Conservation (phyloP, 2,329 filamentous ascomycete species). For the Biscogniauxia sp. region DNA sequence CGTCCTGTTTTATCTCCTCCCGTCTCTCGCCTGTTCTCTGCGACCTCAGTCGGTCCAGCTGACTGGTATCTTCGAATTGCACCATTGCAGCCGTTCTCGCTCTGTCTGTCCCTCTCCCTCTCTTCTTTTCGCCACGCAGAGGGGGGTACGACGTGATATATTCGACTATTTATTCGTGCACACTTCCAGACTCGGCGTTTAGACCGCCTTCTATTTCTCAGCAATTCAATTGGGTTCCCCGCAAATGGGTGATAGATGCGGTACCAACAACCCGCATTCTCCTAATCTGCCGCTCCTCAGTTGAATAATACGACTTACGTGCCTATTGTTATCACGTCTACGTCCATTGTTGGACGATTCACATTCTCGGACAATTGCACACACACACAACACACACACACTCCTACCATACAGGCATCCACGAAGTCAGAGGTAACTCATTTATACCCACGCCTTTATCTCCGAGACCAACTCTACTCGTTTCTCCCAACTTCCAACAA, state of each 20-base stretch:
- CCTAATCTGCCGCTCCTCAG: constrained; percentile 9
- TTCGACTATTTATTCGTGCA: background rate
- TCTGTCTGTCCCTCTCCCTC: constrained; percentile 2
- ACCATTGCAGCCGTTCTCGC: background rate
- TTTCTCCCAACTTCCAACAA: constrained; percentile 22
- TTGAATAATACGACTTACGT: constrained; percentile 11
- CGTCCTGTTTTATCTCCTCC: constrained; percentile 6
- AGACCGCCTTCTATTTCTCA: constrained; percentile 3
- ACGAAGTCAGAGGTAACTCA: constrained; percentile 12
- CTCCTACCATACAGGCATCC: background rate
- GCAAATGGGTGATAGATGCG: constrained; percentile 6
- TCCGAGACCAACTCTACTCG: constrained; percentile 23
- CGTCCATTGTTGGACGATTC: constrained; percentile 18
- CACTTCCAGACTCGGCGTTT: constrained; percentile 10
- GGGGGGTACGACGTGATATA: background rate
- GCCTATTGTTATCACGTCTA: constrained; percentile 14
- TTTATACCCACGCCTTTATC: constrained; percentile 12
- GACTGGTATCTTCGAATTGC: constrained; percentile 5
- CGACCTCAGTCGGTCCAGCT: background rate
- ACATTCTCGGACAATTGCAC: constrained; percentile 14
- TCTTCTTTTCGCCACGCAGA: background rate
- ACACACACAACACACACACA: background rate
- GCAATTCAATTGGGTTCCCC: background rate
- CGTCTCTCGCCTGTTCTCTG: constrained; percentile 1
- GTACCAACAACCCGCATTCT: constrained; percentile 12